Evolutionary conservation across 2,329 filamentous ascomycete species (phyloP).

Genomic region (Hypoxylon sp.): DNA sequence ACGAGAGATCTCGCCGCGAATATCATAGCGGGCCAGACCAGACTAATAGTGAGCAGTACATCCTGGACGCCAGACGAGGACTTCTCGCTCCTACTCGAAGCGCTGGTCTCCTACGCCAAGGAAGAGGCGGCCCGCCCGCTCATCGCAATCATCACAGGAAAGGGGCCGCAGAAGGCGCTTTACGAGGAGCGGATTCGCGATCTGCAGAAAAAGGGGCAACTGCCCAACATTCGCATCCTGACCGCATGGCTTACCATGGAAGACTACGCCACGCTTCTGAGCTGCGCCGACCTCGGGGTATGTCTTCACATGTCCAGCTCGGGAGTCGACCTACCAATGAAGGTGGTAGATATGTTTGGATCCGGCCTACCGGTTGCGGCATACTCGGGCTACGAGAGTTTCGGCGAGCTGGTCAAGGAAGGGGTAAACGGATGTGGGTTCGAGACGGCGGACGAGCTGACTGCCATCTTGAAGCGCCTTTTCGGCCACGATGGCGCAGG

Average conservation of each 20-base stretch:
- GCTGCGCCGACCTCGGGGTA: constrained; percentile 87
- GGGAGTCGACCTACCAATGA: constrained; percentile 97
- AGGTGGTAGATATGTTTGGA: constrained; percentile 99
- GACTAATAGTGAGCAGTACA: constrained; percentile 88
- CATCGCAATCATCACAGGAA: constrained; percentile 93
- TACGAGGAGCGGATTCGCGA: constrained; percentile 76
- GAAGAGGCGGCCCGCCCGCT: constrained; percentile 67
- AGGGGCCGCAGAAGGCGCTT: constrained; percentile 83
- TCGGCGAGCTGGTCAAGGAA: constrained; percentile 89
- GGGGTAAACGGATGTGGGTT: constrained; percentile 90
- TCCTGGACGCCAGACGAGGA: constrained; percentile 99
- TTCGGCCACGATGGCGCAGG: constrained; percentile 64
- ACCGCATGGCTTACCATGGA: constrained; percentile 87
- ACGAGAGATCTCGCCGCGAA: constrained; percentile 69
- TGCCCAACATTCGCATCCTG: constrained; percentile 76
- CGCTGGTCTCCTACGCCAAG: constrained; percentile 79
- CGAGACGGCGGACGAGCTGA: constrained; percentile 74
- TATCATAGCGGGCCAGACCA: constrained; percentile 69
- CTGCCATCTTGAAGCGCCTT: constrained; percentile 71
- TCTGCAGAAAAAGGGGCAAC: constrained; percentile 70
- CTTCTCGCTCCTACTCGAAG: constrained; percentile 87
- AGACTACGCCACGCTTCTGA: constrained; percentile 87
- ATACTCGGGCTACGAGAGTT: constrained; percentile 87
- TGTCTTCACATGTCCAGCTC: constrained; percentile 94
- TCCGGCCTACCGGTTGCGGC: constrained; percentile 90